Percentiles rank a stretch among this genome's conserved stretches.
These are phyloP conservation scores for Pleurozium schreberi DNA, from an alignment of 225 moss, liverwort and hornwort species.

Conservation along the genomic window DNA sequence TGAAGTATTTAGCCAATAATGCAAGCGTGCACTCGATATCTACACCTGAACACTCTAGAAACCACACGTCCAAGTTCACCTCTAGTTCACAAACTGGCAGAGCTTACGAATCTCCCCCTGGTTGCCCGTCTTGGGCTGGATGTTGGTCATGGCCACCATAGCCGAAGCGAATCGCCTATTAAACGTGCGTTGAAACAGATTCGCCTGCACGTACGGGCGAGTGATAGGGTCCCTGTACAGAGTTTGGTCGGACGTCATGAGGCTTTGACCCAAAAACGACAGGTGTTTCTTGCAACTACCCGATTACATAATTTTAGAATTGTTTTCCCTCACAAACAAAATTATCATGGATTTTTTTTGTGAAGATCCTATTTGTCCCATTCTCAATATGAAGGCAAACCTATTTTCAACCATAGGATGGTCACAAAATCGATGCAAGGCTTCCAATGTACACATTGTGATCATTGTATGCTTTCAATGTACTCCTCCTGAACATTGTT, in stretches of 20 bases:
- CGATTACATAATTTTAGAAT: no score
- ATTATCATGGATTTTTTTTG: no score
- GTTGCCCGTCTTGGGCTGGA: neutral
- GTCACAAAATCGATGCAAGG: no score
- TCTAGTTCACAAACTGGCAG: slow-evolving; percentile 13
- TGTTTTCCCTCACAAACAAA: no score
- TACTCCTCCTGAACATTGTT: no score
- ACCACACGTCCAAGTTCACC: neutral
- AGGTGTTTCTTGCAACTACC: no score
- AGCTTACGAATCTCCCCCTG: slow-evolving; percentile 8
- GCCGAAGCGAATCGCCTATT: neutral
- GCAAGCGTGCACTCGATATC: neutral
- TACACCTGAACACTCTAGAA: neutral
- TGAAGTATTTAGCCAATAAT: neutral
- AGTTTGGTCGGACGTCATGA: slow-evolving; percentile 29
- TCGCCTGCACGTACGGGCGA: neutral
- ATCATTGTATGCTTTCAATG: no score
- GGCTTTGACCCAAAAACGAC: no score
- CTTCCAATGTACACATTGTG: no score
- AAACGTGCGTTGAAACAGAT: neutral
- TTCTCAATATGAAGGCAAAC: no score
- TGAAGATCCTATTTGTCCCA: no score
- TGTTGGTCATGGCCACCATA: slow-evolving; percentile 31
- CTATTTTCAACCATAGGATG: no score
- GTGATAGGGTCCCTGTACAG: neutral